A percentile compares a stretch with the other conserved stretches of the same genome.
These are phyloP conservation scores for Pleurotus salmoneostramineus DNA, from an alignment of 768 basidiomycete genomes.

Conservation along the genomic window DNA sequence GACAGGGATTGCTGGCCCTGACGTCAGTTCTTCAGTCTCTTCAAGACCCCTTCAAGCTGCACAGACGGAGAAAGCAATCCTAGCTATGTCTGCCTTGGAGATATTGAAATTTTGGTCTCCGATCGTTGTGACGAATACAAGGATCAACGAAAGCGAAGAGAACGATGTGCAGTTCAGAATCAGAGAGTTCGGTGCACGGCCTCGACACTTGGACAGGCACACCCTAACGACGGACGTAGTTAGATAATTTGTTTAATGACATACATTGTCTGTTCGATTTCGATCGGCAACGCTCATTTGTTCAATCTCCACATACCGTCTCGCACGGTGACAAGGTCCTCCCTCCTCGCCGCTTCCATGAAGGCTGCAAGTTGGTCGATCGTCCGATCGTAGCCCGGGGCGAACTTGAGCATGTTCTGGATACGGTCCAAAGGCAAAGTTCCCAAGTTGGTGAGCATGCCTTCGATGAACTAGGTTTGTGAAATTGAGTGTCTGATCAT, in stretches of 20 bases:
- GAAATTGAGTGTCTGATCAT: neutral
- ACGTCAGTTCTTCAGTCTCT: no score
- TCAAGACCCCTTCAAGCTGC: no score
- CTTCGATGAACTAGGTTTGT: constrained; percentile 72
- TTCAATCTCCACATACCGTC: constrained; percentile 68
- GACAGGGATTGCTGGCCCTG: neutral
- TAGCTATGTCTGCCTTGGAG: no score
- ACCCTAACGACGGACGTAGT: neutral
- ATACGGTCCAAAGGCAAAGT: constrained; percentile 76
- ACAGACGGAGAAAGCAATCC: no score
- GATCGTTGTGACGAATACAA: no score
- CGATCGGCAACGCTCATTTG: constrained; percentile 25
- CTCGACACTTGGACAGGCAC: neutral
- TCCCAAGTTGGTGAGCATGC: constrained; percentile 87
- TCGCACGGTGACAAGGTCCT: constrained; percentile 67
- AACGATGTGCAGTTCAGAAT: neutral
- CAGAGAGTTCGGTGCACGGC: neutral
- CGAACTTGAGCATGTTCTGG: constrained; percentile 83
- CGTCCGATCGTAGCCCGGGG: constrained; percentile 77
- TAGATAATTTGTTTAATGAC: neutral
- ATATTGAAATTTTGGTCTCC: no score
- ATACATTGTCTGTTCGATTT: constrained; percentile 8
- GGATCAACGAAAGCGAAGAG: no score
- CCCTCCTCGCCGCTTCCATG: constrained; percentile 76
- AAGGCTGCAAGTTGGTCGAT: constrained; percentile 75